Percentiles rank a stretch among this genome's conserved stretches.
These are phyloP conservation scores for Plenodomus lindquistii DNA, from an alignment of 2,329 filamentous ascomycete genomes.

Conservation along the genomic window DNA sequence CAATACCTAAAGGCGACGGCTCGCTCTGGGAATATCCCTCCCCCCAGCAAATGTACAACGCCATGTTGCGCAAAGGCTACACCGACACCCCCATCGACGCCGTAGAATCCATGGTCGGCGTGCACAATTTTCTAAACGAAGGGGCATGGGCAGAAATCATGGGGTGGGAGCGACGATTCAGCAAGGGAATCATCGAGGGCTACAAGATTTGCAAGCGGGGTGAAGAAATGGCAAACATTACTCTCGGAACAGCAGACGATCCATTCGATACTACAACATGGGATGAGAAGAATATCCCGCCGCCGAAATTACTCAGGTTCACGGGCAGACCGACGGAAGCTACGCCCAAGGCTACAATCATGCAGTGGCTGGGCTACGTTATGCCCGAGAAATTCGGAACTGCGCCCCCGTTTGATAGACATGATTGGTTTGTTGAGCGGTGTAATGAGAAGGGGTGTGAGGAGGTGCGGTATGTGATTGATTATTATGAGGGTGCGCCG, in stretches of 20 bases:
- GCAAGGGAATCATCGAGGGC: conserved; percentile 69
- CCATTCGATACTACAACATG: conserved; percentile 42
- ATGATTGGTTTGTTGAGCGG: conserved; percentile 93
- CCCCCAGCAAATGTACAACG: conserved; percentile 99
- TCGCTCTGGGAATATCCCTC: conserved; percentile 97
- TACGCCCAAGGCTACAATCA: conserved; percentile 87
- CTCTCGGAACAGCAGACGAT: conserved; percentile 46
- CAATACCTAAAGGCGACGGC: conserved; percentile 82
- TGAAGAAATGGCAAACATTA: conserved; percentile 67
- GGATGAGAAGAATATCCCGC: conserved; percentile 43
- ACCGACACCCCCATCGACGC: conserved; percentile 91
- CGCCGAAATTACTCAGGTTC: conserved; percentile 81
- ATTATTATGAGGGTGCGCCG: conserved; percentile 86
- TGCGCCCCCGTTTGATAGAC: conserved; percentile 89
- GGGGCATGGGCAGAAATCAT: conserved; percentile 96
- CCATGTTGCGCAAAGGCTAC: conserved; percentile 92
- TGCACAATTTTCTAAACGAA: conserved; percentile 98
- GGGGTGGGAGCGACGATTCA: conserved; percentile 88
- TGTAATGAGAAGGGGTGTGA: conserved; percentile 67
- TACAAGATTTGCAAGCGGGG: conserved; percentile 76
- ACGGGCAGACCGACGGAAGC: conserved; percentile 86
- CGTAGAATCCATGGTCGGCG: conserved; percentile 94
- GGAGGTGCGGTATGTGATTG: conserved; percentile 92
- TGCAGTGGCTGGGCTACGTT: conserved; percentile 76
- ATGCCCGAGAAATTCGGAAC: conserved; percentile 79